phyloP scores from a whole-genome alignment of 768 basidiomycete species.

The Lactifluus piperatus region DNA sequence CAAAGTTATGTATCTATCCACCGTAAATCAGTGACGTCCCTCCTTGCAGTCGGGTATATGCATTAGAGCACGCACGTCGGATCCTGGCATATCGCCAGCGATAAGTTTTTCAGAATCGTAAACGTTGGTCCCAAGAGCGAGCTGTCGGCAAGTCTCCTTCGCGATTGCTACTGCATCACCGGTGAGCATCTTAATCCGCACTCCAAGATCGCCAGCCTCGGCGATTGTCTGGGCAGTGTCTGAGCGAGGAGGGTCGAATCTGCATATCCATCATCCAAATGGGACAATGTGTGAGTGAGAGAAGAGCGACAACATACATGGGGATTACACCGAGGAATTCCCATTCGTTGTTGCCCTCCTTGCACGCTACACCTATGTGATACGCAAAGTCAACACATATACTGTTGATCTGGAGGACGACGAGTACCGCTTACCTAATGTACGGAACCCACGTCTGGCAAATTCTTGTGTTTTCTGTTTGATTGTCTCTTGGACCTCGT shows the following conservation, averaged over 20 bases:
- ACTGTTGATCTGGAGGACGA: not conserved
- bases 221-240: constrained; percentile 39
- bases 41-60: not conserved
- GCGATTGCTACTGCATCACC: constrained; percentile 44
- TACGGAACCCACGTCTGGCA: constrained; percentile 37
- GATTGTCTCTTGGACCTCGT: constrained; percentile 29
- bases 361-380: constrained; percentile 31
- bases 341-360: constrained; percentile 37
- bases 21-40: not conserved
- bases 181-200: constrained; percentile 43
- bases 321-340: constrained; percentile 33
- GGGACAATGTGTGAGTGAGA: not conserved
- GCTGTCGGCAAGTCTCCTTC: constrained; percentile 38
- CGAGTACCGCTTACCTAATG: constrained; percentile 25
- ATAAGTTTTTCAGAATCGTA: constrained; percentile 40
- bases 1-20: constrained; percentile 32
- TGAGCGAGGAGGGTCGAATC: constrained; percentile 39
- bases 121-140: constrained; percentile 38
- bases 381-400: not conserved
- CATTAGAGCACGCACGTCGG: constrained; percentile 23
- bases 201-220: constrained; percentile 36
- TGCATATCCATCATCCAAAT: constrained; percentile 22
- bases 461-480: constrained; percentile 30
- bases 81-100: constrained; percentile 35
- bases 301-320: constrained; percentile 13